phyloP scores from a whole-genome alignment of 208 protist species.

The Trypanosoma congolense region DNA sequence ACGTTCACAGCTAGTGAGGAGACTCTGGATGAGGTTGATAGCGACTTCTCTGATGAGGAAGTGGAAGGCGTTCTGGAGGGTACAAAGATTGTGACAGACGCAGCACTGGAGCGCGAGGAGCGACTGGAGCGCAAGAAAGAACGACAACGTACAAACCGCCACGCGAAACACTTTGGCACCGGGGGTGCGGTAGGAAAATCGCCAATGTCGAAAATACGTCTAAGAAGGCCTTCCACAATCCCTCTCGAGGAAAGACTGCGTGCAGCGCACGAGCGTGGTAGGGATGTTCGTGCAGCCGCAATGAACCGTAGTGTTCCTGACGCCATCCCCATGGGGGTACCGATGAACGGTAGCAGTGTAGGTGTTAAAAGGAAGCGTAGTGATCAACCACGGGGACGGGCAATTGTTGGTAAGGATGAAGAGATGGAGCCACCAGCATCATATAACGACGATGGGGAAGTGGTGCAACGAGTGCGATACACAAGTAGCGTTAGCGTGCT shows the following conservation, averaged over 20 bases:
- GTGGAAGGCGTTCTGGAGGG: slow-evolving; percentile 30
- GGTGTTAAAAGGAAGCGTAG: neutral
- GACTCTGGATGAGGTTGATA: slow-evolving; percentile 58
- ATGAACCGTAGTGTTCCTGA: neutral
- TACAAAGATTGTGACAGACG: slow-evolving; percentile 42
- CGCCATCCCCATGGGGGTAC: neutral
- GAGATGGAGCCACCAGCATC: neutral
- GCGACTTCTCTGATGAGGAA: slow-evolving; percentile 75
- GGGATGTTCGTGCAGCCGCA: slow-evolving; percentile 18
- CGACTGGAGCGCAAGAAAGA: slow-evolving; percentile 32
- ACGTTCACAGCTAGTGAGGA: slow-evolving; percentile 63
- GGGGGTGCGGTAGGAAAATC: slow-evolving; percentile 1
- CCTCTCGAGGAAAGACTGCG: slow-evolving; percentile 38
- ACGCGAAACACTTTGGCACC: neutral
- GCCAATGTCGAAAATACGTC: slow-evolving; percentile 21
- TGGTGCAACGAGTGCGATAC: slow-evolving; percentile 39
- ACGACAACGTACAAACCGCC: slow-evolving; percentile 11
- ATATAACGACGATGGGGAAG: slow-evolving; percentile 3
- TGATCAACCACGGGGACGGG: neutral
- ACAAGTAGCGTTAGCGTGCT: slow-evolving; percentile 39
- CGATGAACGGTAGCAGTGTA: neutral
- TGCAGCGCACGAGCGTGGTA: slow-evolving; percentile 37
- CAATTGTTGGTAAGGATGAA: neutral
- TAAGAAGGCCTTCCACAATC: slow-evolving; percentile 48
- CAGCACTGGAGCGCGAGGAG: slow-evolving; percentile 40